Evolutionary conservation across 306 rosid species (phyloP).

Genomic region (Leucaena leucocephala): DNA sequence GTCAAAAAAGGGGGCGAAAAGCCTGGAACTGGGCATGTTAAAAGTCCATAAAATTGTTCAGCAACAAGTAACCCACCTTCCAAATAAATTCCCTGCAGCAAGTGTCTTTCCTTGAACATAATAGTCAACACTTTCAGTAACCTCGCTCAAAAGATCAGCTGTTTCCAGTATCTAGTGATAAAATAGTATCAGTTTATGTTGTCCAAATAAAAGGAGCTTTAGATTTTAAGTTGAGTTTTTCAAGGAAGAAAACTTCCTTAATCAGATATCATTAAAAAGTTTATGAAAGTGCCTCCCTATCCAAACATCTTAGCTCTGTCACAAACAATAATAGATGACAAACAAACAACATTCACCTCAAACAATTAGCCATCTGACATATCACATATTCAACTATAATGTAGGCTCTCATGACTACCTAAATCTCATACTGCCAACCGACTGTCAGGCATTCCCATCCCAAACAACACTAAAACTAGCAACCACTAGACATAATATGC

Average conservation of each 20-base stretch:
- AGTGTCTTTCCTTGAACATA: slow-evolving; percentile 96
- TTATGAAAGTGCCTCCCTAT: background rate
- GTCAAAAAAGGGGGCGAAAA: background rate
- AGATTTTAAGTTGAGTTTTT: background rate
- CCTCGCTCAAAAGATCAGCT: slow-evolving; percentile 87
- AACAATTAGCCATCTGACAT: background rate
- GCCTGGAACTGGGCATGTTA: background rate
- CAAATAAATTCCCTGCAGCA: slow-evolving; percentile 94
- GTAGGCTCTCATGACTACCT: slow-evolving; percentile 10
- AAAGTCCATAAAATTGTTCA: slow-evolving; percentile 26
- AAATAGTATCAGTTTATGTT: slow-evolving; percentile 14
- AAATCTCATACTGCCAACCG: slow-evolving; percentile 7
- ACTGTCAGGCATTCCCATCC: slow-evolving; percentile 27
- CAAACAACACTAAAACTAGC: slow-evolving; percentile 28
- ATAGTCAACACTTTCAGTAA: slow-evolving; percentile 93
- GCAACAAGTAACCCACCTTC: slow-evolving; percentile 63
- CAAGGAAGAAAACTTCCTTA: background rate
- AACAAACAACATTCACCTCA: background rate
- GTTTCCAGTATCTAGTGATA: slow-evolving; percentile 82
- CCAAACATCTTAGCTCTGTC: background rate
- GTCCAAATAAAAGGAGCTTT: background rate
- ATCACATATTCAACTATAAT: background rate
- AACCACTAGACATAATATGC: slow-evolving; percentile 14
- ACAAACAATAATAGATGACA: background rate
- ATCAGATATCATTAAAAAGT: background rate